These are phyloP conservation scores for Candida corydali DNA, from an alignment of 805 yeast genomes.

Conservation along the genomic window DNA sequence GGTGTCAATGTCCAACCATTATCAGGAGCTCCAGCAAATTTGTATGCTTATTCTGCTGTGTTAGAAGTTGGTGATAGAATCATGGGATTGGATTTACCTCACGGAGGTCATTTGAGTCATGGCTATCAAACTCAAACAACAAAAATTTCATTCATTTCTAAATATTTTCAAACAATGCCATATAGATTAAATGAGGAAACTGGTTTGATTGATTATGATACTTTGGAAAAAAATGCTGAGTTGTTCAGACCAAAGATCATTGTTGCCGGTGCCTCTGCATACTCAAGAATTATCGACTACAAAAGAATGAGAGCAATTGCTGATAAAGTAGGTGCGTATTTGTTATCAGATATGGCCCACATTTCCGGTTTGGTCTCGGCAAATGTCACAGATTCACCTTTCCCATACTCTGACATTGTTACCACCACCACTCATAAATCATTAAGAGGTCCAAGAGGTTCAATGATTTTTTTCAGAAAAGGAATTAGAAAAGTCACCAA, in stretches of 20 bases:
- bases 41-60: constrained; percentile 93
- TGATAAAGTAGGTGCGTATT: constrained; percentile 94
- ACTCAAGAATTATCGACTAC: constrained; percentile 95
- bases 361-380: constrained; percentile 95
- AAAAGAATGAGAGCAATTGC: constrained; percentile 95
- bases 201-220: constrained; percentile 94
- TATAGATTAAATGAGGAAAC: constrained; percentile 90
- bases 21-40: constrained; percentile 97
- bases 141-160: constrained; percentile 93
- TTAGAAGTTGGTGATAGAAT: constrained; percentile 94
- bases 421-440: constrained; percentile 99
- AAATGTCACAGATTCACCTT: constrained; percentile 93
- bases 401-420: constrained; percentile 95
- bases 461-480: constrained; percentile 97
- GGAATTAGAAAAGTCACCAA: constrained; percentile 85
- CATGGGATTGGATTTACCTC: constrained; percentile 98
- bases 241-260: constrained; percentile 93
- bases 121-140: constrained; percentile 94
- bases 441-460: constrained; percentile 99
- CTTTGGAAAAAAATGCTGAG: constrained; percentile 84
- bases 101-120: constrained; percentile 98
- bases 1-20: constrained; percentile 97
- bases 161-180: constrained; percentile 98
- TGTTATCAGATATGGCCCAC: constrained; percentile 97
- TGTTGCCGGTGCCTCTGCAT: constrained; percentile 98